Evolutionary conservation across 352 stramenopile genomes (phyloP).

Genomic region (Globisporangium sylvaticum): DNA sequence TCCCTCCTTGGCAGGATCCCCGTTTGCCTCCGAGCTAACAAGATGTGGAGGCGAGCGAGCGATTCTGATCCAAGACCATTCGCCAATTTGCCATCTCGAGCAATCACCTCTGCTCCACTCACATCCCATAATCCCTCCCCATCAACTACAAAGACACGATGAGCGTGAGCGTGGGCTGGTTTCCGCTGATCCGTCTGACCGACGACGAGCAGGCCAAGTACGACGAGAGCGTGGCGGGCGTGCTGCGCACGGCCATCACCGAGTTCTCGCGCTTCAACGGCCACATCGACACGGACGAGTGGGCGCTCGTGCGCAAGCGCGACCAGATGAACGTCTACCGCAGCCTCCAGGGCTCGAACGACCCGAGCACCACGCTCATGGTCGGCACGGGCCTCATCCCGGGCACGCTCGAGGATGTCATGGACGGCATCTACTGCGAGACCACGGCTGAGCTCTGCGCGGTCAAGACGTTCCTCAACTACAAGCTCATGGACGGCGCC

Average conservation of each 20-base stretch:
- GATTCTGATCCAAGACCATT: constrained; percentile 1
- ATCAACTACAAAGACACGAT: not conserved
- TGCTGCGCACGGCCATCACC: constrained; percentile 7
- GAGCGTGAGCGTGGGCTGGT: constrained; percentile 11
- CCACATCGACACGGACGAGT: constrained; percentile 17
- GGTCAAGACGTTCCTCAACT: constrained; percentile 31
- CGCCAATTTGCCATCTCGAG: constrained; percentile 4
- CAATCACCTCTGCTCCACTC: not conserved
- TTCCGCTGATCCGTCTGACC: constrained; percentile 14
- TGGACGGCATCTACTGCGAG: constrained; percentile 43
- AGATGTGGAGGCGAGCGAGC: constrained; percentile 1
- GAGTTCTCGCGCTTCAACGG: constrained; percentile 16
- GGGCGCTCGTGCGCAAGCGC: constrained; percentile 15
- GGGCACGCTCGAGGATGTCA: constrained; percentile 27
- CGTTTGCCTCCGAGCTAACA: not conserved
- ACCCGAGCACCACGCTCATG: constrained; percentile 12
- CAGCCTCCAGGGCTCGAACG: not conserved
- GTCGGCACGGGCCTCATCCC: constrained; percentile 11
- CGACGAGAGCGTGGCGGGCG: constrained; percentile 3
- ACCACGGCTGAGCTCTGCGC: constrained; percentile 33
- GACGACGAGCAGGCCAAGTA: constrained; percentile 10
- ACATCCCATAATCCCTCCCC: not conserved
- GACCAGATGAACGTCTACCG: constrained; percentile 19
- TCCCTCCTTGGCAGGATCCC: not conserved
- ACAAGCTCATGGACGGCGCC: constrained; percentile 28